A percentile compares a stretch with the other conserved stretches of the same genome.
phyloP scores from a whole-genome alignment of 257 asterid genomes.

The Solanum commersonii region DNA sequence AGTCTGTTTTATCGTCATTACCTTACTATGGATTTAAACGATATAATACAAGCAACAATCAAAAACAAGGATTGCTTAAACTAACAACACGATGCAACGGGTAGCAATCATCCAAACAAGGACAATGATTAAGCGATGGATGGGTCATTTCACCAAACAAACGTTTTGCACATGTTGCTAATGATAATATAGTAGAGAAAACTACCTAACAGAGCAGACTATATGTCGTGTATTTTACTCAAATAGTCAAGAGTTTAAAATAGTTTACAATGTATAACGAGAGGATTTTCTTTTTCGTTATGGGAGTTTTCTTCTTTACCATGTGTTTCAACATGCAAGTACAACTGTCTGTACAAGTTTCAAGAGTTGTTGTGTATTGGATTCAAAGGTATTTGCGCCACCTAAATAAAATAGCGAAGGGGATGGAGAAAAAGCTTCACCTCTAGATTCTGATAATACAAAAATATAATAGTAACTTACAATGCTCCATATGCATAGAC shows the following conservation, averaged over 20 bases:
- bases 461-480: not conserved
- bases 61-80: too few species aligned
- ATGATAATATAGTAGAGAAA: not conserved
- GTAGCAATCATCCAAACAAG: not conserved
- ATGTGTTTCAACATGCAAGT: not conserved
- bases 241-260: not conserved
- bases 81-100: not conserved
- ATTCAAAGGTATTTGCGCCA: not conserved
- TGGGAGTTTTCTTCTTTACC: not conserved
- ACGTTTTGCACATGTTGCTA: not conserved
- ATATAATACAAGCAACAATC: not conserved
- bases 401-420: not conserved
- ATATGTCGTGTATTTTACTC: not conserved
- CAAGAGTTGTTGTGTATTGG: not conserved
- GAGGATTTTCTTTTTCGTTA: not conserved
- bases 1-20: rapidly evolving
- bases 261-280: not conserved
- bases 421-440: not conserved
- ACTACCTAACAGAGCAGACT: not conserved
- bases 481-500: not conserved
- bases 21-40: not conserved
- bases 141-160: not conserved
- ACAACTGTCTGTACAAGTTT: not conserved
- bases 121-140: not conserved
- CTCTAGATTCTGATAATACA: not conserved